A percentile compares a stretch with the other conserved stretches of the same genome.
Evolutionary conservation across 805 yeast species (phyloP).

Genomic region (Nakazawaea anatomiae): DNA sequence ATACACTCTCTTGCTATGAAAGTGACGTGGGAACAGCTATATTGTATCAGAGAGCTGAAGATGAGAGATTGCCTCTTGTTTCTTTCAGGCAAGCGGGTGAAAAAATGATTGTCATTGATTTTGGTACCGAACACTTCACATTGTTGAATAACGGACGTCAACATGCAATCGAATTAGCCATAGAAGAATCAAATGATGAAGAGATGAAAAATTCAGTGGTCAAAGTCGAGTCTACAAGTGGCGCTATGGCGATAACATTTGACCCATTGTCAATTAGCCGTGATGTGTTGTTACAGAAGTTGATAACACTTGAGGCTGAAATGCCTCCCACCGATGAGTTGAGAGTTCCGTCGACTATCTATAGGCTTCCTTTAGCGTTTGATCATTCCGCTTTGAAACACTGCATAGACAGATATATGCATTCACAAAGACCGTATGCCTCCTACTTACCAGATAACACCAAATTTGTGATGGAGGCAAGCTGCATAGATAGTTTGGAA

Average conservation of each 20-base stretch:
- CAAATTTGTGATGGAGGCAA: constrained; percentile 22
- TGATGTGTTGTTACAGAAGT: constrained; percentile 10
- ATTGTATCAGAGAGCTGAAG: constrained; percentile 11
- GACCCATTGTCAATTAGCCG: constrained; percentile 17
- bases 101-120: constrained; percentile 24
- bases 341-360: constrained; percentile 21
- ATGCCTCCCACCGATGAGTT: constrained; percentile 21
- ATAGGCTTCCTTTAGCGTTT: constrained; percentile 20
- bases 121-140: constrained; percentile 22
- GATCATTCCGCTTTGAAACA: constrained; percentile 19
- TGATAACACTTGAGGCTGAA: constrained; percentile 16
- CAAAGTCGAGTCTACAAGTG: constrained; percentile 18
- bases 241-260: constrained; percentile 20
- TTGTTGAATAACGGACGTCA: constrained; percentile 28
- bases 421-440: constrained; percentile 26
- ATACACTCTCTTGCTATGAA: constrained; percentile 11
- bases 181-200: constrained; percentile 4
- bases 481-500: constrained; percentile 19
- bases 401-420: constrained; percentile 21
- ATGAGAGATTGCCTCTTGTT: constrained; percentile 15
- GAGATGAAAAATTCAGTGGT: constrained; percentile 11
- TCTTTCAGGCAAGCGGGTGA: constrained; percentile 27
- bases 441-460: constrained; percentile 23
- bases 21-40: constrained; percentile 12
- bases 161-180: constrained; percentile 17